Evolutionary conservation across 306 rosid species (phyloP).

Genomic region (Sicyos baderoa): DNA sequence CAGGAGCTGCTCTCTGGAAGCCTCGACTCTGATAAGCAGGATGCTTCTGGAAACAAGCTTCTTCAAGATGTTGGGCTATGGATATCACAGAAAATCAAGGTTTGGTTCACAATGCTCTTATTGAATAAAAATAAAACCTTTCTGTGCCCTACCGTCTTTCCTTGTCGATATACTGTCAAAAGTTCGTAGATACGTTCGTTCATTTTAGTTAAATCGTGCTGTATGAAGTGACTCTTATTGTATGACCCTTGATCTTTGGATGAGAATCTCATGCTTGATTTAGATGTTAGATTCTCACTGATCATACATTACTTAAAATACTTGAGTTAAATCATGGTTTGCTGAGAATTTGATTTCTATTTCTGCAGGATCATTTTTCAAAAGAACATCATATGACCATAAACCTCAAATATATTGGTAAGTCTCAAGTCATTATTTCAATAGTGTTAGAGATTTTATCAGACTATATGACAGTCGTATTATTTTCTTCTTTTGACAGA

Average conservation of each 20-base stretch:
- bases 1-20: constrained; percentile 71
- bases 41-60: constrained; percentile 92
- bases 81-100: constrained; percentile 78
- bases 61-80: constrained; percentile 88
- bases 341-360: not conserved
- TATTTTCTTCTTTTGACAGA: constrained; percentile 35
- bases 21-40: constrained; percentile 34
- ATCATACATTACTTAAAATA: not conserved
- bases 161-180: too few relatives aligned
- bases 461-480: not conserved
- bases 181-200: not conserved
- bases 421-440: constrained; percentile 3
- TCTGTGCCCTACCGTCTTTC: constrained; percentile 4
- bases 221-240: not conserved
- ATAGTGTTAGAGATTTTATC: not conserved
- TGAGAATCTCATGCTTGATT: not conserved
- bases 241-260: not conserved
- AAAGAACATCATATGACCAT: constrained; percentile 32
- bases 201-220: not conserved
- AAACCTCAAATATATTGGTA: constrained; percentile 90
- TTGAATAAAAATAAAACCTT: not conserved
- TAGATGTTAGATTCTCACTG: not conserved
- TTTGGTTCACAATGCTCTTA: constrained; percentile 18
- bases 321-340: not conserved
- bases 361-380: constrained; percentile 73